Evolutionary conservation across 805 yeast genomes (phyloP).

Genomic region (Metschnikowia chrysomelidarum): DNA sequence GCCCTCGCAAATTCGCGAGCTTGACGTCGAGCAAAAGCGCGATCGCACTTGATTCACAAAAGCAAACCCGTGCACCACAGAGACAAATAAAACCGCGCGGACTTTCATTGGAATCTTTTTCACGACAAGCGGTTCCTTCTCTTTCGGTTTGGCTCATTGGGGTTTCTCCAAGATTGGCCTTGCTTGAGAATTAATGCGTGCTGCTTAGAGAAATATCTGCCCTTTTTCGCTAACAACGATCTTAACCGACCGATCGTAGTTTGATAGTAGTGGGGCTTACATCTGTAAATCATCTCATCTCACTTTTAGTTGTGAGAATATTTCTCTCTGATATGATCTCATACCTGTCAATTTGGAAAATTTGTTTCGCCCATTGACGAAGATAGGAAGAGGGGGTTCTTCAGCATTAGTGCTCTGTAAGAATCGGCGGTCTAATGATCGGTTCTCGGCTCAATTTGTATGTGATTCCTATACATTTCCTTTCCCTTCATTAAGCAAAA

Average conservation of each 20-base stretch:
- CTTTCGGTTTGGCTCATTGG: conserved; percentile 17
- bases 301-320: too few relatives aligned
- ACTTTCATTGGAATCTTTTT: background rate
- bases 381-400: too few relatives aligned
- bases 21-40: background rate
- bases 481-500: too few relatives aligned
- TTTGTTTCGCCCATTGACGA: too few relatives aligned
- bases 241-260: conserved; percentile 21
- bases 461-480: too few relatives aligned
- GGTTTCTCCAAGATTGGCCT: conserved; percentile 19
- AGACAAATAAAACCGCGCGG: conserved; percentile 3
- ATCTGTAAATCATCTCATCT: too few relatives aligned
- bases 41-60: background rate
- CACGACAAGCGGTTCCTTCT: conserved; percentile 16
- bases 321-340: too few relatives aligned
- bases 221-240: conserved; percentile 25
- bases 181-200: conserved; percentile 12
- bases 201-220: conserved; percentile 18
- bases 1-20: background rate
- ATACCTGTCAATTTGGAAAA: too few relatives aligned
- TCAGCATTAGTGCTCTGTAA: too few relatives aligned
- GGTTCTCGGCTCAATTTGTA: too few relatives aligned
- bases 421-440: too few relatives aligned
- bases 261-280: conserved; percentile 26
- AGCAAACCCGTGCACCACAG: conserved; percentile 14